These are phyloP conservation scores for Vinca minor DNA, from an alignment of 257 asterid species.

Conservation along the genomic window DNA sequence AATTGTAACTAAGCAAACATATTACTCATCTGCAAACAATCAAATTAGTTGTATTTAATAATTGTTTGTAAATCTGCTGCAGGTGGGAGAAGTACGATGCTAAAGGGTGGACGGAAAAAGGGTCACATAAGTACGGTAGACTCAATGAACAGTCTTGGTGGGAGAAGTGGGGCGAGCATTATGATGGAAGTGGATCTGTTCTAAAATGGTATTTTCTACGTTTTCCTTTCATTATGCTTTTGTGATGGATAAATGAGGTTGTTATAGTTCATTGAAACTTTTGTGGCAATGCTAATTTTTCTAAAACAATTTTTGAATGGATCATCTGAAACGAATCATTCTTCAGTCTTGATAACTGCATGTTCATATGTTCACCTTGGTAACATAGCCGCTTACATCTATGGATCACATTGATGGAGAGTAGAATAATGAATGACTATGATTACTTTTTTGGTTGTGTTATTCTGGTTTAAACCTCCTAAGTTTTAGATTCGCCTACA, in stretches of 20 bases:
- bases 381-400: background rate
- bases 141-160: conserved; percentile 98
- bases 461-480: background rate
- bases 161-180: conserved; percentile 99
- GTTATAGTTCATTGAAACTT: background rate
- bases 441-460: background rate
- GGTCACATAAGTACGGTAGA: conserved; percentile 94
- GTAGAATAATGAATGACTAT: no score
- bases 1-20: background rate
- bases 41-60: background rate
- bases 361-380: background rate
- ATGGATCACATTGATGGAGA: no score
- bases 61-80: background rate
- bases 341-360: background rate
- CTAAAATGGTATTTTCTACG: conserved; percentile 63
- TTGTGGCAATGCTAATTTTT: background rate
- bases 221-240: background rate
- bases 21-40: no score
- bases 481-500: conserved; percentile 3
- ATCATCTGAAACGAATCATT: background rate
- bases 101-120: conserved; percentile 98
- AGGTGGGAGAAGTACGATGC: conserved; percentile 99
- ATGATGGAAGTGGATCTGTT: conserved; percentile 97
- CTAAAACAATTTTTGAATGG: background rate
- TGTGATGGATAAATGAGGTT: conserved; percentile 1